phyloP scores from a whole-genome alignment of 345 rosid species.

The Citrus cavaleriei region DNA sequence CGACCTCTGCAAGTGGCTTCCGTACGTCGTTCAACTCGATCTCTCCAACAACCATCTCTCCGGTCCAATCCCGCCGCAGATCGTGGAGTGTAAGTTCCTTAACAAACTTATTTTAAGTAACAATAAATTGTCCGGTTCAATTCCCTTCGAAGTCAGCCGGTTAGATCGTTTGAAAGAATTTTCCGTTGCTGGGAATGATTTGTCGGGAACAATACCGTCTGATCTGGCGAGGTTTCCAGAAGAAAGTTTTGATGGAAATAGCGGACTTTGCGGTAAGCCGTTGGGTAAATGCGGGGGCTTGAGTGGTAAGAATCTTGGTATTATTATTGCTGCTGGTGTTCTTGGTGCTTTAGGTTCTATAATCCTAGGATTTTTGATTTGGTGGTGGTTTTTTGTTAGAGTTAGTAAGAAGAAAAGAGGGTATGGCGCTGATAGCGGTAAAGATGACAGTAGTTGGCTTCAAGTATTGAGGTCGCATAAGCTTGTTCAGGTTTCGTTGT shows the following conservation, averaged over 20 bases:
- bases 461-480: slow-evolving; percentile 46
- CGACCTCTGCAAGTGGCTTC: slow-evolving; percentile 54
- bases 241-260: slow-evolving; percentile 37
- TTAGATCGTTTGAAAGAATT: slow-evolving; percentile 44
- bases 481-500: slow-evolving; percentile 59
- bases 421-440: slow-evolving; percentile 32
- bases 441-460: slow-evolving; percentile 48
- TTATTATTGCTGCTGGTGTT: slow-evolving; percentile 41
- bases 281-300: slow-evolving; percentile 43
- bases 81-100: slow-evolving; percentile 44
- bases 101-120: slow-evolving; percentile 37
- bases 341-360: slow-evolving; percentile 42
- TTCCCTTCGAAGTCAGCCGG: slow-evolving; percentile 44
- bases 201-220: slow-evolving; percentile 52
- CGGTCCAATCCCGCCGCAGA: slow-evolving; percentile 48
- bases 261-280: slow-evolving; percentile 50
- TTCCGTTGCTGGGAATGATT: slow-evolving; percentile 36
- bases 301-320: slow-evolving; percentile 36
- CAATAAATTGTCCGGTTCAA: slow-evolving; percentile 47
- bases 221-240: slow-evolving; percentile 30
- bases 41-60: slow-evolving; percentile 47
- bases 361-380: slow-evolving; percentile 37
- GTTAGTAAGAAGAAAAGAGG: slow-evolving; percentile 33
- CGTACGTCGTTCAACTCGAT: slow-evolving; percentile 44
- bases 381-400: slow-evolving; percentile 52